Percentiles rank a stretch among this genome's conserved stretches.
Conservation (phyloP, 2,329 filamentous ascomycete species). For the Sporothrix humicola region DNA sequence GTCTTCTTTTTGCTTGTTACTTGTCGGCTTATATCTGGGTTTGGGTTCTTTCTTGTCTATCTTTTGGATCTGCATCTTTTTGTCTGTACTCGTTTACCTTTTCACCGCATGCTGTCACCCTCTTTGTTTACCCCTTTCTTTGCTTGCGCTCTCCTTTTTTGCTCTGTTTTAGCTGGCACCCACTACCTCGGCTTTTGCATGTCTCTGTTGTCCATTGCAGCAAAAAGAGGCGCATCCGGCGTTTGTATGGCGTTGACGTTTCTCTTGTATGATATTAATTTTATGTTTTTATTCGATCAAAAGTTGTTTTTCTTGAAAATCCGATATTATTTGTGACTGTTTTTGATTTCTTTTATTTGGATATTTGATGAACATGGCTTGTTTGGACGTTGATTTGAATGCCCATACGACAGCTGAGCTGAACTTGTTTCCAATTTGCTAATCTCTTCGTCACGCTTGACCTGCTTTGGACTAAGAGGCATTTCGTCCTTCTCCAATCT, state of each 20-base stretch:
- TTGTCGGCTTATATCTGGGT: conserved; percentile 32
- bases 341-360: too few species aligned
- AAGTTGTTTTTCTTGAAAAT: background rate
- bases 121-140: background rate
- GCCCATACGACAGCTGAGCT: background rate
- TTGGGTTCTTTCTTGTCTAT: conserved; percentile 24
- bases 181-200: conserved; percentile 32
- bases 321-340: background rate
- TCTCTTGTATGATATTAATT: conserved; percentile 27
- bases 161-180: background rate
- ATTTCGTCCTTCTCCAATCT: background rate
- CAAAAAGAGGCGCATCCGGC: conserved; percentile 34
- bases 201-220: conserved; percentile 31
- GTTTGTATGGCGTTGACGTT: conserved; percentile 33
- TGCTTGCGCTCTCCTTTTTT: conserved; percentile 3
- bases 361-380: too few species aligned
- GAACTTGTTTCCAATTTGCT: background rate
- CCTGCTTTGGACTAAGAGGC: conserved; percentile 16
- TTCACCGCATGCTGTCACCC: conserved; percentile 23
- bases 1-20: conserved; percentile 27
- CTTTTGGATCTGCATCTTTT: background rate
- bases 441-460: background rate
- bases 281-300: conserved; percentile 1
- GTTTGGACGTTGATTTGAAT: too few species aligned
- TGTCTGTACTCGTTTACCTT: background rate